Base-by-base conservation (phyloP, 805 yeast species). In the Millerozyma miso region DNA sequence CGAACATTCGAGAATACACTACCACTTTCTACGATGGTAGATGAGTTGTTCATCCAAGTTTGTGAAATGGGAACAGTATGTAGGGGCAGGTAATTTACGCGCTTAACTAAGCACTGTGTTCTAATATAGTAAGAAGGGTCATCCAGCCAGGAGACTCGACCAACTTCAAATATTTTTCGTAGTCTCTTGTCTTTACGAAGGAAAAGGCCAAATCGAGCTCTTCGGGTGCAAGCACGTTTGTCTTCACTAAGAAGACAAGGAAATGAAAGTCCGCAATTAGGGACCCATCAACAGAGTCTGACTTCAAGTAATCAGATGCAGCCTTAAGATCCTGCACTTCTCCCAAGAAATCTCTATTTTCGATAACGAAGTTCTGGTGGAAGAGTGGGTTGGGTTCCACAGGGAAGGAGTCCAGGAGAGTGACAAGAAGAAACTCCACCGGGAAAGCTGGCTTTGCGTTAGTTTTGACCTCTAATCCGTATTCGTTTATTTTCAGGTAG, bases 401-500 rank as follows among this genome's bases (percentile, higher is more conserved):
- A 1, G 96, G 96, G 75, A 93, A 91, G 2, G 98, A 97, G 61
- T 93, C 98, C 4, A 95, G 83, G 48, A 91, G 66, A 2, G 97
- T 83, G 0, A 91, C 95, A 41, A 93, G 65, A 46, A 89, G 62
- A 58, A 86, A 89, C 47, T 89, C 97, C n/a, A 85, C 89, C 1
- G 97, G 97, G 60, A 89, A 87, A 18, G 93, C 85, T 1, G 97
- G 96, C 54, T 84, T 84, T 1, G 96, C 95, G 57, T 87, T 85
- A 34, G 81, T 79, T 54, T 88, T 88, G n/a, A 93, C 95, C 31
- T 88, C 81, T 23, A 88, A 68, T 3, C 87, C 87, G 64, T 93
- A 93, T 65, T 93, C 97, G 59, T 93, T 93, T 46, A 79, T 76
- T 59, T 79, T 81, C 62, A 81, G 80, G 71, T 85, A 93, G 56